Base-by-base conservation (phyloP, 441 rosid genomes). In the Erodium trifolium region DNA sequence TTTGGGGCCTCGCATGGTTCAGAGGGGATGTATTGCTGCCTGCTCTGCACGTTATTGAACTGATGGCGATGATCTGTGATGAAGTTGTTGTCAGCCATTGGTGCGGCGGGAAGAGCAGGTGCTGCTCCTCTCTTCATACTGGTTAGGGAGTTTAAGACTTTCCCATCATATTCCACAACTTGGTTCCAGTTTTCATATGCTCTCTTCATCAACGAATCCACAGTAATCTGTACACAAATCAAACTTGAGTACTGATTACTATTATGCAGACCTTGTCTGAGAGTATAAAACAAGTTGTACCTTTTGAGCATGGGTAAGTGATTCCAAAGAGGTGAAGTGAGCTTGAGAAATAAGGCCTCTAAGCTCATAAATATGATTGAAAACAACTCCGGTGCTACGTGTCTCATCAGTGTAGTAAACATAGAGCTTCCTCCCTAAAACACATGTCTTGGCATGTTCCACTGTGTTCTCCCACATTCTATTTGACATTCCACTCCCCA, bases 371-470 rank as follows among this genome's bases (percentile, higher is more conserved):
- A 89, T 75, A n/a, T 88, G 82, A 73, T 88, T 76, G 68, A 93
- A 75, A 35, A 89, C 55, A 11, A 93, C 93, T 3, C 71, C 60
- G 5, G 70, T 67, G 45, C 49, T 35, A 43, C 27, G 47, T 11
- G 65, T 62, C 13, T 70, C 77, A 55, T 49, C 67, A 63, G 72
- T 77, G 31, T 66, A 27, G 78, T 85, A 89, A 66, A 67, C 66
- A 63, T 80, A 87, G 18, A 76, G 47, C 71, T 79, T 82, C 12
- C 73, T 51, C 31, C 80, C 87, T 45, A 89, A 88, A 39, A 78
- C 3, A 71, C 72, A 83, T 75, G 96, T 88, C 3, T 69, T 2
- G 1, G 97, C 97, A 35, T 93, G 99, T 0, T 71, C 74, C 49
- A 81, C 71, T 35, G 90, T 88, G 31, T 81, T 49, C 0, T 87